These are phyloP conservation scores for Anastatica hierochuntica DNA, from an alignment of 345 rosid species.

Conservation along the genomic window DNA sequence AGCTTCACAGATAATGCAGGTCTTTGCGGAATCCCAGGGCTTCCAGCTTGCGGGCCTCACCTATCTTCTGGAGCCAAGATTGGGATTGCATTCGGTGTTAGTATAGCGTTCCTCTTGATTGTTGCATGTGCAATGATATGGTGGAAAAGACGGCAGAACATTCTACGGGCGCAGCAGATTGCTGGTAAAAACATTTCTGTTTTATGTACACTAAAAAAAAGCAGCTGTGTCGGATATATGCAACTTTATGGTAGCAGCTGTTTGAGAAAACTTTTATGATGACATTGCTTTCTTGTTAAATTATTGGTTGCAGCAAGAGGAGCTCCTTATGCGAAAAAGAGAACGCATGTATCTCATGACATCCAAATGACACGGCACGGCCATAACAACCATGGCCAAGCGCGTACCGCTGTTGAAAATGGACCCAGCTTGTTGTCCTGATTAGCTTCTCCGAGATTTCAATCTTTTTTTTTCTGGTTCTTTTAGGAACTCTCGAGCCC, in stretches of 20 bases:
- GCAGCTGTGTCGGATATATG: background rate
- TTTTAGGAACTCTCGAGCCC: background rate
- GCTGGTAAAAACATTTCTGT: slow-evolving; percentile 40
- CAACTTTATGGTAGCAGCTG: background rate
- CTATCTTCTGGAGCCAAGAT: slow-evolving; percentile 72
- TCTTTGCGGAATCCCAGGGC: slow-evolving; percentile 95
- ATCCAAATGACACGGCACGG: slow-evolving; percentile 71
- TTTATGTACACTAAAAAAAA: background rate
- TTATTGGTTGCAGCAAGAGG: slow-evolving; percentile 59
- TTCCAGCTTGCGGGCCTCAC: slow-evolving; percentile 69
- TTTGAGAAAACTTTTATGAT: background rate
- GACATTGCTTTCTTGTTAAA: too few species aligned
- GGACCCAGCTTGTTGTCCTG: slow-evolving; percentile 66
- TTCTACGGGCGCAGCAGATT: slow-evolving; percentile 73
- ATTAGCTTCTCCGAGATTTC: slow-evolving; percentile 7
- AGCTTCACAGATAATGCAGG: slow-evolving; percentile 95
- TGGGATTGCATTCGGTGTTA: slow-evolving; percentile 63
- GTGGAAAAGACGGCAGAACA: slow-evolving; percentile 90
- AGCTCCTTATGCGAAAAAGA: slow-evolving; percentile 94
- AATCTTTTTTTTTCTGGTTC: background rate
- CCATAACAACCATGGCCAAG: slow-evolving; percentile 37
- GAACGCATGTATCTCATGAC: slow-evolving; percentile 70
- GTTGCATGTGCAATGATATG: slow-evolving; percentile 52
- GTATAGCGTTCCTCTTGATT: slow-evolving; percentile 42
- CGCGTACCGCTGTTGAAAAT: slow-evolving; percentile 73